Evolutionary conservation across 768 basidiomycete genomes (phyloP).

Genomic region (Tremella fuciformis): DNA sequence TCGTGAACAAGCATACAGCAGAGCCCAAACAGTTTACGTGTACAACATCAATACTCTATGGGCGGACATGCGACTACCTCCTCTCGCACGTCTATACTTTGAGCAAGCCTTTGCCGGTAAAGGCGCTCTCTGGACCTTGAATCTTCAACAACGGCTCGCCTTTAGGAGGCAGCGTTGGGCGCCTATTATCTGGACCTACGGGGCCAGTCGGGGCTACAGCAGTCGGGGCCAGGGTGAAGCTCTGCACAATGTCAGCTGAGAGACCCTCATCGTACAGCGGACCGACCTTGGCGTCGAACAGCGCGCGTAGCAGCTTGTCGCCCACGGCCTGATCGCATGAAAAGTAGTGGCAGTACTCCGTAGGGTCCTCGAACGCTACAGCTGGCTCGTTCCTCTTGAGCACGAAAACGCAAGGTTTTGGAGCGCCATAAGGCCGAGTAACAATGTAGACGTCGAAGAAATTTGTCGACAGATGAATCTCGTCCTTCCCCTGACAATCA

Average conservation of each 20-base stretch:
- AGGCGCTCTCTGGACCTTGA: slow-evolving; percentile 1
- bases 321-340: slow-evolving; percentile 59
- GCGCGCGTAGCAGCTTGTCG: slow-evolving; percentile 36
- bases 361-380: slow-evolving; percentile 79
- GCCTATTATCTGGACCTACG: background rate
- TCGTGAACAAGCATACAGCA: slow-evolving; percentile 4
- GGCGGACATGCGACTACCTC: too few relatives aligned
- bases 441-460: slow-evolving; percentile 84
- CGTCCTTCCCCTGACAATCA: slow-evolving; percentile 71
- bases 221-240: slow-evolving; percentile 9
- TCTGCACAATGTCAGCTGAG: slow-evolving; percentile 9
- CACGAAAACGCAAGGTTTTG: slow-evolving; percentile 79
- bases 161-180: background rate
- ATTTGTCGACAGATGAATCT: slow-evolving; percentile 55
- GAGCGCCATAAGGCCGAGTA: slow-evolving; percentile 70
- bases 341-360: slow-evolving; percentile 85
- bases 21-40: too few relatives aligned
- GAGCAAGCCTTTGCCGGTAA: slow-evolving; percentile 13
- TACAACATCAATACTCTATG: too few relatives aligned
- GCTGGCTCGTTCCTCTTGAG: slow-evolving; percentile 63
- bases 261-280: background rate
- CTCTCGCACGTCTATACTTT: slow-evolving; percentile 10
- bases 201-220: background rate
- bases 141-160: slow-evolving; percentile 8
- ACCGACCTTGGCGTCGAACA: slow-evolving; percentile 47